A percentile compares a stretch with the other conserved stretches of the same genome.
These are phyloP conservation scores for Lyophyllum shimeji DNA, from an alignment of 768 basidiomycete species.

Conservation along the genomic window DNA sequence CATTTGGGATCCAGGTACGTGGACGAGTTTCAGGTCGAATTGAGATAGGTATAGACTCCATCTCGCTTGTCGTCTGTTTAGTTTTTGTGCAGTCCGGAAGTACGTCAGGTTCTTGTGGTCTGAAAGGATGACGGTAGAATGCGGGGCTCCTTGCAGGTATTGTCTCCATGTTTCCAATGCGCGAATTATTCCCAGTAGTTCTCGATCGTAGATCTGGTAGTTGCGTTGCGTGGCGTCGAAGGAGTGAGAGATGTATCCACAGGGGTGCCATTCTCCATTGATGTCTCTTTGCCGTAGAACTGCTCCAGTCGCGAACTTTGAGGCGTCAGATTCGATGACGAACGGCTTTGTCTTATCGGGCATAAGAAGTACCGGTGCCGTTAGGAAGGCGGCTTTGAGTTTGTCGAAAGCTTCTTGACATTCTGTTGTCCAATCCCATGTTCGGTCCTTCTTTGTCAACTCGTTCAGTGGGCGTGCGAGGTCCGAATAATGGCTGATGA, in stretches of 20 bases:
- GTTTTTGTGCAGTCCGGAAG: slow-evolving; percentile 13
- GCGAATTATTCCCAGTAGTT: slow-evolving; percentile 42
- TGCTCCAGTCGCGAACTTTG: too few species aligned
- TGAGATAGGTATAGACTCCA: slow-evolving; percentile 6
- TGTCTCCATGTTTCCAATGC: slow-evolving; percentile 30
- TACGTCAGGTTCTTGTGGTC: slow-evolving; percentile 28
- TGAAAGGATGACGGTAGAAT: slow-evolving; percentile 12
- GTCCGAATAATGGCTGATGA: slow-evolving; percentile 30
- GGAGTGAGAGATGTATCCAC: too few species aligned
- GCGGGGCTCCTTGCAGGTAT: slow-evolving; percentile 18
- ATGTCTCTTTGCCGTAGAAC: too few species aligned
- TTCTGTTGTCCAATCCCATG: slow-evolving; percentile 25
- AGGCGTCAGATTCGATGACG: too few species aligned
- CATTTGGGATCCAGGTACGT: too few species aligned
- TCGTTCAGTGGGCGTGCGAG: slow-evolving; percentile 26
- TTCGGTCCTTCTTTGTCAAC: slow-evolving; percentile 23
- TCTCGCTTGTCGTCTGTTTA: slow-evolving; percentile 9
- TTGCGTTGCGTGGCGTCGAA: too few species aligned
- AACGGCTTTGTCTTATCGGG: too few species aligned
- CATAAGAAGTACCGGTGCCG: background rate
- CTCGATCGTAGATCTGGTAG: slow-evolving; percentile 39
- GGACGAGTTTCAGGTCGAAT: too few species aligned
- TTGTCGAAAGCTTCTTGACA: slow-evolving; percentile 24
- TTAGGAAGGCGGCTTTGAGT: slow-evolving; percentile 25
- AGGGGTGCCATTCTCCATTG: too few species aligned